Evolutionary conservation across 257 asterid genomes (phyloP).

Genomic region (Solanum pimpinellifolium): DNA sequence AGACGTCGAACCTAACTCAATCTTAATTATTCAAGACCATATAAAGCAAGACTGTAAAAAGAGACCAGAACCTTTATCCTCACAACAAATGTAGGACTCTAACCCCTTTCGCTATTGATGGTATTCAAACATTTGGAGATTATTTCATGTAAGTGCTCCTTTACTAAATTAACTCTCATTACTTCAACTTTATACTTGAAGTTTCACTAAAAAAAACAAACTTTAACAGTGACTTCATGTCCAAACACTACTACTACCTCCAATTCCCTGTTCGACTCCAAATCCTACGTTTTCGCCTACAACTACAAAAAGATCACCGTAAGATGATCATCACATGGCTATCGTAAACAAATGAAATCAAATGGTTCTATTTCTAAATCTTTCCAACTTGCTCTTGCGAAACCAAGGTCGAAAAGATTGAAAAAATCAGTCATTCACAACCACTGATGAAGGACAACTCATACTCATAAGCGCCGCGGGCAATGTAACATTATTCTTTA

Average conservation of each 20-base stretch:
- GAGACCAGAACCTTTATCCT: not conserved
- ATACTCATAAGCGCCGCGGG: not conserved
- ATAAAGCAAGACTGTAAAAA: not conserved
- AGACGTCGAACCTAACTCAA: not conserved
- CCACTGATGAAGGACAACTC: not conserved
- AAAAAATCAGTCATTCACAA: not conserved
- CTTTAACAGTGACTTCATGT: not conserved
- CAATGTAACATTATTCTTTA: not conserved
- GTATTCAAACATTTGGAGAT: not conserved
- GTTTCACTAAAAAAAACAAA: not conserved
- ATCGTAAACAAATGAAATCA: not conserved
- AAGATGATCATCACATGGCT: not conserved
- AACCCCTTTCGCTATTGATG: not conserved
- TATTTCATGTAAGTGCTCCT: not conserved
- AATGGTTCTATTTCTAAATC: no score
- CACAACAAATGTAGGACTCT: not conserved
- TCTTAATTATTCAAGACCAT: not conserved
- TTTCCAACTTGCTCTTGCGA: no score
- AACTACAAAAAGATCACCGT: no score
- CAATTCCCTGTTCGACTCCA: not conserved
- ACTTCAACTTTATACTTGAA: not conserved
- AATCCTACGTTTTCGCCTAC: not conserved
- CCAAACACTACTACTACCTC: not conserved
- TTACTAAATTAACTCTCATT: not conserved
- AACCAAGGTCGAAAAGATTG: no score